Evolutionary conservation across 805 yeast genomes (phyloP).

Genomic region (Starmerella scarabaei): DNA sequence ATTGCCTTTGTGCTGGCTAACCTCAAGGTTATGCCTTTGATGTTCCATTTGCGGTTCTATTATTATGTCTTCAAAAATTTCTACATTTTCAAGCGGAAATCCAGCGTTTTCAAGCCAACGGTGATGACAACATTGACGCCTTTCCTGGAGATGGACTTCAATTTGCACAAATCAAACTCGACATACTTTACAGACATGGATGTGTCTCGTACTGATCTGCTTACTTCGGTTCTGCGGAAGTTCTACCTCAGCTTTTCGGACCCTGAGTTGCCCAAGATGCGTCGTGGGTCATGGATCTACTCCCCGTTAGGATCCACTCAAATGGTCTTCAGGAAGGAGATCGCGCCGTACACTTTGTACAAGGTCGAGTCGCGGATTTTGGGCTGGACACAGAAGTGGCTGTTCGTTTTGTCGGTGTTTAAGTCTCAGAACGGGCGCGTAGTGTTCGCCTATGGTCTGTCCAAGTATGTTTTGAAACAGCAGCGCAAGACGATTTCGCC

Average conservation of each 20-base stretch:
- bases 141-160: constrained; percentile 71
- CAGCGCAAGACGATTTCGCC: constrained; percentile 69
- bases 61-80: constrained; percentile 33
- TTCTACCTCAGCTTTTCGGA: constrained; percentile 37
- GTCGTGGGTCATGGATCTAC: constrained; percentile 37
- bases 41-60: constrained; percentile 53
- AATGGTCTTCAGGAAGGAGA: constrained; percentile 56
- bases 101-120: constrained; percentile 11
- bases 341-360: constrained; percentile 52
- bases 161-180: constrained; percentile 76
- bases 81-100: constrained; percentile 24
- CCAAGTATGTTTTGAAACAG: constrained; percentile 71
- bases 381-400: constrained; percentile 84
- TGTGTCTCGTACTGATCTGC: constrained; percentile 53
- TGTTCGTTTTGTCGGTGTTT: constrained; percentile 57
- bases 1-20: constrained; percentile 30
- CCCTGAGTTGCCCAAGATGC: constrained; percentile 19
- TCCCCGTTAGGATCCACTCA: constrained; percentile 67
- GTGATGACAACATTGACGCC: constrained; percentile 43
- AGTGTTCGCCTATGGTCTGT: constrained; percentile 46
- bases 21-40: constrained; percentile 55
- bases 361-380: constrained; percentile 44
- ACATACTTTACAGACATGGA: constrained; percentile 77
- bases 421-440: constrained; percentile 23
- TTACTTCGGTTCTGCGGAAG: constrained; percentile 45